A percentile compares a stretch with the other conserved stretches of the same genome.
Conservation (phyloP, 306 rosid genomes). For the Datisca glomerata region DNA sequence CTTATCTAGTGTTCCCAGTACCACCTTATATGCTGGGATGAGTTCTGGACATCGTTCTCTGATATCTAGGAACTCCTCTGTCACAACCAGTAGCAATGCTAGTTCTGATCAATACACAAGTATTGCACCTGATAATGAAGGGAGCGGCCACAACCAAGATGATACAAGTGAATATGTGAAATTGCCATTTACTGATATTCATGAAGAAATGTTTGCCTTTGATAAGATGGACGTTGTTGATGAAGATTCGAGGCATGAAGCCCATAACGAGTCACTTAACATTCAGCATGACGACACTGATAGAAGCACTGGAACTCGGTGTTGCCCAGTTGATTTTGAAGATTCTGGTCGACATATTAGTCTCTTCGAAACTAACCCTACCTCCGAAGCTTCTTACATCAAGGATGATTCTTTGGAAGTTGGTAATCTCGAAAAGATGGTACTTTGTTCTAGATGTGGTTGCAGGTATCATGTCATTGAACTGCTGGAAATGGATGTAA, state of each 20-base stretch:
- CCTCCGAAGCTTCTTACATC: constrained; percentile 27
- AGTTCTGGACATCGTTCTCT: constrained; percentile 50
- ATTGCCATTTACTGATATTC: constrained; percentile 35
- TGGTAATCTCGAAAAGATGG: constrained; percentile 23
- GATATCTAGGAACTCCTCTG: constrained; percentile 67
- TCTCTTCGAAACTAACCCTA: constrained; percentile 22
- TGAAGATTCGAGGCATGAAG: constrained; percentile 23
- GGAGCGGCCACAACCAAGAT: constrained; percentile 54
- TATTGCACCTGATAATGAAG: constrained; percentile 45
- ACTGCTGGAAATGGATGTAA: constrained; percentile 20
- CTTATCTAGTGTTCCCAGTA: constrained; percentile 79
- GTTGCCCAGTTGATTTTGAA: constrained; percentile 18
- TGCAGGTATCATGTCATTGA: constrained; percentile 22
- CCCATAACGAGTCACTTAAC: constrained; percentile 19
- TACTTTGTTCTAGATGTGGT: constrained; percentile 49
- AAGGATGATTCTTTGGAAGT: constrained; percentile 27
- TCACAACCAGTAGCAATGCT: constrained; percentile 68
- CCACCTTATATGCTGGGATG: constrained; percentile 57
- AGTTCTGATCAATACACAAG: constrained; percentile 49
- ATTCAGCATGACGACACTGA: constrained; percentile 15
- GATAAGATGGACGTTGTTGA: constrained; percentile 55
- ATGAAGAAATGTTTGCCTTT: constrained; percentile 59
- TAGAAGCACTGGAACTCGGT: constrained; percentile 19
- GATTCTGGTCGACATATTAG: constrained; percentile 18
- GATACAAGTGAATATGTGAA: constrained; percentile 44